Base-by-base conservation (phyloP, 768 basidiomycete genomes). In the Boletus edulis region DNA sequence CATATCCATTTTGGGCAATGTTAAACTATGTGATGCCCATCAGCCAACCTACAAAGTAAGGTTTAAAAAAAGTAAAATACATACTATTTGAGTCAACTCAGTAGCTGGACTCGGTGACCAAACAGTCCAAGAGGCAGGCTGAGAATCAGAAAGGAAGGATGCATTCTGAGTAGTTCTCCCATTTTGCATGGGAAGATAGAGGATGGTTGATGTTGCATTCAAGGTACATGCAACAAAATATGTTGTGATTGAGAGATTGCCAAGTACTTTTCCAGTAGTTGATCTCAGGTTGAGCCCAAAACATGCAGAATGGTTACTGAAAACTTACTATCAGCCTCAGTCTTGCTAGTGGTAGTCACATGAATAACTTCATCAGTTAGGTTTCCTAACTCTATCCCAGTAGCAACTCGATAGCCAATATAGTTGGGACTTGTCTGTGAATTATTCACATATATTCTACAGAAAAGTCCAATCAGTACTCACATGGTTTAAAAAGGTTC, bases 211-310 rank as follows among this genome's bases (percentile, higher is more conserved):
- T 47, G 34, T 35, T 20, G 46, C 46, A 47, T 37, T 24, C 29
- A 45, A 22, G n/a, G 49, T 49, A 7, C 59, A 60, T 46, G 46
- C 56, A 12, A 49, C 46, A 49, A 37, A 60, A 39, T 55, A 59
- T 4, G 42, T 13, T 17, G 39, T 42, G 27, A 18, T 18, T 32
- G 50, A 46, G 9, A 53, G 6, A 41, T 41, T 49, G 18, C 13
- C 20, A 47, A 17, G 45, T 32, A 46, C 45, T 46, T 46, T 18
- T 17, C 43, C 43, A 45, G 11, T 45, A 17, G 45, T 44, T 32
- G n/a, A 40, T n/a, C 39, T n/a, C 2, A n/a, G 18, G 10, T n/a
- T 40, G n/a, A 31, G 31, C 8, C 2, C 4, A 8, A 17, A 11
- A 37, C 20, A 24, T 12, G 13, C 12, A 2, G 4, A 14, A 44